These are phyloP conservation scores for Cutaneotrichosporon dermatis DNA, from an alignment of 1,284 basidiomycete genomes.

Conservation along the genomic window DNA sequence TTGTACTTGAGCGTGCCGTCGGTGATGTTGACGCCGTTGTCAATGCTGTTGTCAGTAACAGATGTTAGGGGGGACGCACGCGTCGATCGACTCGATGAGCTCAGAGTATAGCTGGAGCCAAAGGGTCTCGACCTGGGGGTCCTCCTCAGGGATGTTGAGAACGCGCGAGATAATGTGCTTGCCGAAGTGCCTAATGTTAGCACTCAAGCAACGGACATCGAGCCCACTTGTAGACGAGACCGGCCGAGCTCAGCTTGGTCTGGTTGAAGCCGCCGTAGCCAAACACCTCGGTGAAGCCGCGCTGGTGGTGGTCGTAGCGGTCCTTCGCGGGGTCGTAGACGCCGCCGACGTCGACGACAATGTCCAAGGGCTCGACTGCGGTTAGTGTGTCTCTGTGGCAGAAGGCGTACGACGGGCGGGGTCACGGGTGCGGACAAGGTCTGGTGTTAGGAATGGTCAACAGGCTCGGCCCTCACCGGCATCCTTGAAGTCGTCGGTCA, in stretches of 20 bases:
- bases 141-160: constrained; percentile 55
- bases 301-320: constrained; percentile 94
- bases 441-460: constrained; percentile 46
- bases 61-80: constrained; percentile 16
- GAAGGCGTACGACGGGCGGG: constrained; percentile 55
- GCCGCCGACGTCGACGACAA: constrained; percentile 97
- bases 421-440: constrained; percentile 75
- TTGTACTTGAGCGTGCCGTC: constrained; percentile 62
- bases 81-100: constrained; percentile 92
- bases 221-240: constrained; percentile 74
- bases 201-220: no score
- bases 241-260: constrained; percentile 90
- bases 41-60: constrained; percentile 55
- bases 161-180: constrained; percentile 73
- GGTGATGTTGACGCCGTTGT: constrained; percentile 83
- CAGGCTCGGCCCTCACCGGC: constrained; percentile 56
- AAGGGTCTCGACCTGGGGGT: constrained; percentile 65
- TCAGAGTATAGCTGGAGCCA: constrained; percentile 90
- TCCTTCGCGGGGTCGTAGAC: constrained; percentile 74
- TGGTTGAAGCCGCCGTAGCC: constrained; percentile 60
- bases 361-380: constrained; percentile 71
- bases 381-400: not conserved
- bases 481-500: constrained; percentile 68
- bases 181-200: constrained; percentile 68
- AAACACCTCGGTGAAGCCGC: constrained; percentile 86